These are phyloP conservation scores for Conticribra guillardii DNA, from an alignment of 108 stramenopile genomes.

Conservation along the genomic window DNA sequence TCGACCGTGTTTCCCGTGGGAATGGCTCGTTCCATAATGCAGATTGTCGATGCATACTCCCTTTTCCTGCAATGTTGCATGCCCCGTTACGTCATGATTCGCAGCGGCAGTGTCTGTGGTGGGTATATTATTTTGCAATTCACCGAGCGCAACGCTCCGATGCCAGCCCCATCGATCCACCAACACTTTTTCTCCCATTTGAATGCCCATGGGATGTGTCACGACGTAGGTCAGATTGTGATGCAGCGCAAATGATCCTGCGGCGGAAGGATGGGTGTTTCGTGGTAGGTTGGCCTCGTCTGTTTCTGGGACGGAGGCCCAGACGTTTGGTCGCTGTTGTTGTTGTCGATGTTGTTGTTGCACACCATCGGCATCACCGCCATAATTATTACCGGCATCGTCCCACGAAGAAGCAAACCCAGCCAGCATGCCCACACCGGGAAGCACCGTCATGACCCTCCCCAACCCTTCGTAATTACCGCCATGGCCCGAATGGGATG, in stretches of 20 bases:
- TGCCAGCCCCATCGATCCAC: conserved; percentile 40
- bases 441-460: conserved; percentile 7
- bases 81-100: not conserved
- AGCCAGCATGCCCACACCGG: conserved; percentile 37
- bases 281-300: conserved; percentile 36
- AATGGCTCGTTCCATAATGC: conserved; percentile 15
- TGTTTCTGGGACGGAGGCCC: conserved; percentile 32
- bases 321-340: conserved; percentile 25
- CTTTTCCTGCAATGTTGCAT: conserved; percentile 1
- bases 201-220: conserved; percentile 2
- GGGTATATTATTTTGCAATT: too few species aligned
- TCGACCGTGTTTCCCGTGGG: conserved; percentile 50
- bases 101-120: not conserved
- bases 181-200: conserved; percentile 15
- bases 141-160: conserved; percentile 2
- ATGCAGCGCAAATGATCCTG: conserved; percentile 37
- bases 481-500: too few species aligned
- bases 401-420: not conserved
- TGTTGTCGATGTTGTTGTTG: not conserved
- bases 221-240: conserved; percentile 37
- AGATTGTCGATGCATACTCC: conserved; percentile 35
- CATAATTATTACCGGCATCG: not conserved
- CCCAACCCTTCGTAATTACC: conserved; percentile 45
- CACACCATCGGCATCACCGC: not conserved
- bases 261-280: conserved; percentile 25